Percentiles rank a stretch among this genome's conserved stretches.
Conservation (phyloP, 2,329 filamentous ascomycete species). For the Calonectria honghensis region DNA sequence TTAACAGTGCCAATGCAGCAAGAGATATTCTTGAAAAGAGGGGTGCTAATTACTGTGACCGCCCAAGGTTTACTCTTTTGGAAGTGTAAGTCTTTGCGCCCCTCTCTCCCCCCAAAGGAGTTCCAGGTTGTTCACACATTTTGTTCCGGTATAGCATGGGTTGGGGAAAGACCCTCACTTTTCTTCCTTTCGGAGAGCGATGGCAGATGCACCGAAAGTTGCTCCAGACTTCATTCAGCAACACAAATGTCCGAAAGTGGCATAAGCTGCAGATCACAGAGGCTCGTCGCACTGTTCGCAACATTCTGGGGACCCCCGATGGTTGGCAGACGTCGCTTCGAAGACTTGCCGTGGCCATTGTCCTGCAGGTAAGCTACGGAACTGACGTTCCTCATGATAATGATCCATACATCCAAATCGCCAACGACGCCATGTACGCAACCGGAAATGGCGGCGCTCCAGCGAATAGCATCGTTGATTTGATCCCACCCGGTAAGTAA, state of each 20-base stretch:
- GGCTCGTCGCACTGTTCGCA: slow-evolving; percentile 47
- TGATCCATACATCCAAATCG: slow-evolving; percentile 57
- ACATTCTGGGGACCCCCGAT: slow-evolving; percentile 47
- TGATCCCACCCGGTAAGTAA: slow-evolving; percentile 62
- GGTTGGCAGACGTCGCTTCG: slow-evolving; percentile 55
- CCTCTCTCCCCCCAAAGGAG: background rate
- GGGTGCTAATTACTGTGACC: slow-evolving; percentile 65
- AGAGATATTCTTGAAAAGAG: slow-evolving; percentile 66
- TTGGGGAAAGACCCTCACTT: slow-evolving; percentile 68
- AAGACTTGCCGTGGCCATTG: slow-evolving; percentile 57
- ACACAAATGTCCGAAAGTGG: slow-evolving; percentile 58
- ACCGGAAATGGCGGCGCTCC: slow-evolving; percentile 58
- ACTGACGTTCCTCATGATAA: slow-evolving; percentile 54
- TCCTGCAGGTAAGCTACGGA: slow-evolving; percentile 59
- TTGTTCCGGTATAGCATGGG: slow-evolving; percentile 59
- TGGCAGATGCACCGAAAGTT: slow-evolving; percentile 66
- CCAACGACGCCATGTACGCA: slow-evolving; percentile 57
- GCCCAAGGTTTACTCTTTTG: slow-evolving; percentile 65
- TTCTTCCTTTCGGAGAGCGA: slow-evolving; percentile 63
- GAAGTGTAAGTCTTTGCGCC: slow-evolving; percentile 55
- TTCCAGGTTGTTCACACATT: slow-evolving; percentile 17
- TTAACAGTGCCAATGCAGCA: slow-evolving; percentile 58
- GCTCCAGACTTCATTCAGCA: slow-evolving; percentile 65
- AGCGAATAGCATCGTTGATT: slow-evolving; percentile 64
- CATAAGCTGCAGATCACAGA: slow-evolving; percentile 53